phyloP scores from a whole-genome alignment of 2,329 filamentous ascomycete genomes.

The Nemania bipapillata region DNA sequence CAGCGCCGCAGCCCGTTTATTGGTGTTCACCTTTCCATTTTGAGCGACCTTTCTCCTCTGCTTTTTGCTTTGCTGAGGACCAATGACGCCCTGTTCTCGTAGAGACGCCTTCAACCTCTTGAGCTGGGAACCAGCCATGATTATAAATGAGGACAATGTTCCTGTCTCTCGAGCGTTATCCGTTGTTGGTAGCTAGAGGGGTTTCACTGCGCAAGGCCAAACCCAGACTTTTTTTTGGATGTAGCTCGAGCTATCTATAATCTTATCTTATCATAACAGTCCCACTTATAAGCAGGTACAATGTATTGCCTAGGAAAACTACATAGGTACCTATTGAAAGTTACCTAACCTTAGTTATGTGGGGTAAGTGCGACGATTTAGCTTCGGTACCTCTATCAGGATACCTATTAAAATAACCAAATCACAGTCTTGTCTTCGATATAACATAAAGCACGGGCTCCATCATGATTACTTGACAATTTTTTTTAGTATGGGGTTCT shows the following conservation, averaged over 20 bases:
- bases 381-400: not conserved
- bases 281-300: too few species aligned
- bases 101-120: conserved; percentile 95
- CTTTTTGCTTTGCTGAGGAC: conserved; percentile 94
- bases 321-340: too few species aligned
- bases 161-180: not conserved
- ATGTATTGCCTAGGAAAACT: too few species aligned
- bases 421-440: not conserved
- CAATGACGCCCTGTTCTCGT: conserved; percentile 86
- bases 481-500: conserved; percentile 54
- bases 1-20: conserved; percentile 82
- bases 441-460: not conserved
- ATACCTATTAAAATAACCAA: not conserved
- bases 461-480: conserved; percentile 16
- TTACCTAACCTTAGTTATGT: too few species aligned
- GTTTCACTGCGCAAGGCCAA: conserved; percentile 7
- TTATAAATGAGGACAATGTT: conserved; percentile 36
- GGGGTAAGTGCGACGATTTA: too few species aligned
- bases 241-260: not conserved
- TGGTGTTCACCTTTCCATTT: conserved; percentile 70
- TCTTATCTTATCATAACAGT: not conserved
- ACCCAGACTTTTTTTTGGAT: conserved; percentile 30
- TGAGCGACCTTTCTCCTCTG: conserved; percentile 80
- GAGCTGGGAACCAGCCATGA: conserved; percentile 94
- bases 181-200: conserved; percentile 30